These are phyloP conservation scores for Fusarium goolgardi DNA, from an alignment of 2,329 filamentous ascomycete species.

Conservation along the genomic window DNA sequence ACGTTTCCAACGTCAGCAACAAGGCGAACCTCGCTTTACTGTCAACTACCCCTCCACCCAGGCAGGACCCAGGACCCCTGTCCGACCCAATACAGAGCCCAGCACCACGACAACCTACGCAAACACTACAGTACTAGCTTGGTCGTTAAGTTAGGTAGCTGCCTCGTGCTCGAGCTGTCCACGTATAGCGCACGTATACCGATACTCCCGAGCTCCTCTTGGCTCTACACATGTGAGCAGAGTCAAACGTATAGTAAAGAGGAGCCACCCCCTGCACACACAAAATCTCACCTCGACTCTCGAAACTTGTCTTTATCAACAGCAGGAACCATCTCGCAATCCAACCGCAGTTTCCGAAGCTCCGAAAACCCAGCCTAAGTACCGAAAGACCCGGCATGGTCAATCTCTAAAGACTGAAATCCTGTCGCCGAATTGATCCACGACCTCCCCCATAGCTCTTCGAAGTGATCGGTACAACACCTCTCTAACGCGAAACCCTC, in stretches of 20 bases:
- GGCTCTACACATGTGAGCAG: conserved; percentile 33
- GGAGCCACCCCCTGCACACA: conserved; percentile 30
- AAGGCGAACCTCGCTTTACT: conserved; percentile 25
- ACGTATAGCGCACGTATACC: conserved; percentile 42
- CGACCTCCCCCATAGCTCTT: conserved; percentile 22
- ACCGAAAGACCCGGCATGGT: conserved; percentile 43
- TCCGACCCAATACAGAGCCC: conserved; percentile 32
- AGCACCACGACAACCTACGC: conserved; percentile 14
- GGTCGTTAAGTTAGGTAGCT: conserved; percentile 38
- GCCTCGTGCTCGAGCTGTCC: conserved; percentile 39
- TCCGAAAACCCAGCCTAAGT: conserved; percentile 21
- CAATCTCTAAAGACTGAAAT: conserved; percentile 36
- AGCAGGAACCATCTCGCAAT: conserved; percentile 12
- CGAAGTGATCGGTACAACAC: background rate
- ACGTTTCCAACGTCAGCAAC: conserved; percentile 36
- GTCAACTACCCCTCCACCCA: conserved; percentile 32
- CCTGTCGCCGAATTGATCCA: conserved; percentile 19
- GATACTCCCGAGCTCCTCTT: conserved; percentile 27
- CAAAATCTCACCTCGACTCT: conserved; percentile 18
- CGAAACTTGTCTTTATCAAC: conserved; percentile 34
- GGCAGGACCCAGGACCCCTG: conserved; percentile 15
- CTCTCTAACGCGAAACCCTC: conserved; percentile 19
- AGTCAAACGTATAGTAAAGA: conserved; percentile 23
- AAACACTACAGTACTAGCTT: conserved; percentile 41
- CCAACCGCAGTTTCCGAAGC: conserved; percentile 31